phyloP scores from a whole-genome alignment of 108 stramenopile genomes.

The Skeletonema potamos region DNA sequence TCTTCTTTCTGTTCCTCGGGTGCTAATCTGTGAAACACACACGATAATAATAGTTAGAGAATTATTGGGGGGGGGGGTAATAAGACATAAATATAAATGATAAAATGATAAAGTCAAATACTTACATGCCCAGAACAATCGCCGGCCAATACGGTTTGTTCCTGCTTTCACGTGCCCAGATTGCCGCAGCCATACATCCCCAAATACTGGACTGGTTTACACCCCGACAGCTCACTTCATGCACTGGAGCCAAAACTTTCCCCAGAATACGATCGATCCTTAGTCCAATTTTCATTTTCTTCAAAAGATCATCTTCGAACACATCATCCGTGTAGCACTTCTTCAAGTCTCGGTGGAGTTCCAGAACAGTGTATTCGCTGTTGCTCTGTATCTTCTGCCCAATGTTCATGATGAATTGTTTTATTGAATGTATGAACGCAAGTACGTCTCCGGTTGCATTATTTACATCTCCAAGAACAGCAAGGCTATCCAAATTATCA shows the following conservation, averaged over 20 bases:
- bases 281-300: slow-evolving; percentile 56
- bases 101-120: neutral
- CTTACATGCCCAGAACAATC: slow-evolving; percentile 83
- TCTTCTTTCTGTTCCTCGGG: slow-evolving; percentile 82
- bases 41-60: neutral
- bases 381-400: slow-evolving; percentile 28
- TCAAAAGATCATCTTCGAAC: slow-evolving; percentile 57
- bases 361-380: slow-evolving; percentile 67
- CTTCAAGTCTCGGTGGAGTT: slow-evolving; percentile 60
- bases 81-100: neutral
- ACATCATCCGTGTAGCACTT: slow-evolving; percentile 72
- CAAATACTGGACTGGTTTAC: slow-evolving; percentile 88
- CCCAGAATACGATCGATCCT: slow-evolving; percentile 75
- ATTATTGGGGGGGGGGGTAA: neutral
- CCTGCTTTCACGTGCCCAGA: slow-evolving; percentile 88
- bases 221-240: slow-evolving; percentile 77
- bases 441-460: slow-evolving; percentile 40
- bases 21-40: slow-evolving; percentile 45
- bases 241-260: slow-evolving; percentile 70
- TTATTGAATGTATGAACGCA: slow-evolving; percentile 28
- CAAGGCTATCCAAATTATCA: slow-evolving; percentile 63
- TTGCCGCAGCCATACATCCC: slow-evolving; percentile 89
- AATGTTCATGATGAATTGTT: slow-evolving; percentile 18
- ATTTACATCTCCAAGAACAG: slow-evolving; percentile 55
- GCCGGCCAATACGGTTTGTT: slow-evolving; percentile 92